Evolutionary conservation across 192 early-diverging fungal genomes (phyloP), one percentile per base, ranked within the genome.

Genomic region (Coemansia sp.): DNA sequence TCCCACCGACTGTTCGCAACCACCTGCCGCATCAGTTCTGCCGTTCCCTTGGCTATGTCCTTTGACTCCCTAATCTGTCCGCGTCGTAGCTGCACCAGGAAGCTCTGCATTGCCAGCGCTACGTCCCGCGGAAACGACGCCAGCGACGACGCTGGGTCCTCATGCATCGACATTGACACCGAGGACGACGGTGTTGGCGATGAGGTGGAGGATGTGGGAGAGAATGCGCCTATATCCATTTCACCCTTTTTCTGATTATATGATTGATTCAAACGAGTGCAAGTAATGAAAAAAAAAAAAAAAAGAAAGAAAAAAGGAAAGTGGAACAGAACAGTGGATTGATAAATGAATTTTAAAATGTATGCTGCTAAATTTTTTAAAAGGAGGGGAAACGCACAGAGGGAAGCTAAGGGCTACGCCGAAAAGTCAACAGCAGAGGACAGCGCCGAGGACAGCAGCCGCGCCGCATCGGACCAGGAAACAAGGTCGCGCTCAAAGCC

Each of bases 1-100:
- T 75, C 82, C 90, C 94, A 95, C 36, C 89, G 86, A 47, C 85
- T 90, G 47, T 84, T 83, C 4, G 94, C 87, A 10, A 97, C 85
- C 9, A 94, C 87, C 39, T 89, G 92, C 41, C 90, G 82, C 42
- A 97, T 84, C 41, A 96, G 74, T 51, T 83, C 84, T 16, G 88
- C 85, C 0, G 93, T 95, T 67, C 93, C 90, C 26, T 87, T 81
- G 41, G 89, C 84, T 32, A 93, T 86, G 37, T 76, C 73, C 39
- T 85, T 89, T 19, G 91, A 89, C 65, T 89, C 89, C 22, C 84
- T 80, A 9, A 92, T 66, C 68, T 92, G 88, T n/a, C 91, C 85
- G 62, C 87, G 82, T 64, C 86, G 83, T 13, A 88, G 82, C 65
- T 82, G 79, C 48, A 79, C 73, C 43, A 86, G 77, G 39, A 88